A percentile compares a stretch with the other conserved stretches of the same genome.
These are phyloP conservation scores for Monosporascus cannonballus DNA, from an alignment of 2,329 filamentous ascomycete species.

Conservation along the genomic window DNA sequence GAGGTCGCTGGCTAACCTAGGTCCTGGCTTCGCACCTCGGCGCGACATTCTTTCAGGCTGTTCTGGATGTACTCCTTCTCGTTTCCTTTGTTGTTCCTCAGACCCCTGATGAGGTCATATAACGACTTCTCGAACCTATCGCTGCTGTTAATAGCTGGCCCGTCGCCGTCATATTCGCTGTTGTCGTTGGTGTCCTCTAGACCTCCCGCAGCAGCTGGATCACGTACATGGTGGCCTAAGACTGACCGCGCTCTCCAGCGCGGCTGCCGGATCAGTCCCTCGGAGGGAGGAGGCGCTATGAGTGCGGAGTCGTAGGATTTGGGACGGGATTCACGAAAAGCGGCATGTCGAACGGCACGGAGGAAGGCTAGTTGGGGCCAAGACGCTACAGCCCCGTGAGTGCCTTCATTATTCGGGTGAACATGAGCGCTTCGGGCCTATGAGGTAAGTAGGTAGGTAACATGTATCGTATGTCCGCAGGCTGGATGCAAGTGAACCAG, in stretches of 20 bases:
- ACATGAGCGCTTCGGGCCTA: too few relatives aligned
- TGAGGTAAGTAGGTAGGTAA: too few relatives aligned
- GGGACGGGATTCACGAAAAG: neutral
- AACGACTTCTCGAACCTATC: conserved; percentile 97
- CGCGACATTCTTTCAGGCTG: conserved; percentile 89
- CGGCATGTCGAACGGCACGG: neutral
- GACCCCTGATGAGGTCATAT: conserved; percentile 94
- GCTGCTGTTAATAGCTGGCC: conserved; percentile 16
- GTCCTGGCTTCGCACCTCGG: conserved; percentile 87
- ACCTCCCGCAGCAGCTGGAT: neutral
- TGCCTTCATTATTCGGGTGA: too few relatives aligned
- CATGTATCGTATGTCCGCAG: too few relatives aligned
- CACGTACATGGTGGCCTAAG: conserved; percentile 19
- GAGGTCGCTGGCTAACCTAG: conserved; percentile 57
- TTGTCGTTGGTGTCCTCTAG: conserved; percentile 3
- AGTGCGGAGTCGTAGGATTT: neutral
- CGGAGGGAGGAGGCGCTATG: neutral
- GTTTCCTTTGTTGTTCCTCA: conserved; percentile 91
- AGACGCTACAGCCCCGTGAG: too few relatives aligned
- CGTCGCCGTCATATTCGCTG: neutral
- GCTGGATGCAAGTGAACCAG: too few relatives aligned
- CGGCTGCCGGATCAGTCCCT: neutral
- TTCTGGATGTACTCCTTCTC: conserved; percentile 94
- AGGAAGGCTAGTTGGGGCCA: too few relatives aligned
- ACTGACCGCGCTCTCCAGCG: neutral